Evolutionary conservation across 495 filamentous ascomycete genomes (phyloP).

Genomic region (Tirmania nivea): DNA sequence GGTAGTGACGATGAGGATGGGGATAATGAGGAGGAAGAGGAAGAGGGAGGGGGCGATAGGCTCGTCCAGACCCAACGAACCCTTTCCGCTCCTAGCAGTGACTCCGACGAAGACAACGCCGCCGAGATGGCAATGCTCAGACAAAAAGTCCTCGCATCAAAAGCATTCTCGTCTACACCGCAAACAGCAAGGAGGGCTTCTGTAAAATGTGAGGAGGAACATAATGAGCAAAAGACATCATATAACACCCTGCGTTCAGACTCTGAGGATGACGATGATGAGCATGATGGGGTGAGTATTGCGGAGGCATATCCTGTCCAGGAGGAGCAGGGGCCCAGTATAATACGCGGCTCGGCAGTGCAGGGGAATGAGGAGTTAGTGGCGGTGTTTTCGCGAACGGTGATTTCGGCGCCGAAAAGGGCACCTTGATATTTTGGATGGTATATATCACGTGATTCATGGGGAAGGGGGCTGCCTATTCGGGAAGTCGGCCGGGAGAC

Average conservation of each 20-base stretch:
- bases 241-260: background rate
- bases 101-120: conserved; percentile 58
- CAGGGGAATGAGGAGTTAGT: conserved; percentile 11
- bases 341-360: conserved; percentile 7
- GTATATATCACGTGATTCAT: too few relatives aligned
- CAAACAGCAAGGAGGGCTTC: background rate
- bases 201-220: background rate
- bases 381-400: conserved; percentile 40
- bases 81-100: conserved; percentile 38
- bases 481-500: too few relatives aligned
- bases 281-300: background rate
- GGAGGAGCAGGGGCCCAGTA: conserved; percentile 11
- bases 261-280: background rate
- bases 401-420: conserved; percentile 35
- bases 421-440: background rate
- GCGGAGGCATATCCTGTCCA: background rate
- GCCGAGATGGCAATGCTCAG: conserved; percentile 84
- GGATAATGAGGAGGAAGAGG: conserved; percentile 32
- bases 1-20: conserved; percentile 35
- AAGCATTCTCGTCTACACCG: conserved; percentile 37
- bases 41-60: conserved; percentile 24
- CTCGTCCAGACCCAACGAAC: conserved; percentile 19
- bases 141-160: conserved; percentile 62
- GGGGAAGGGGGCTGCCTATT: too few relatives aligned
- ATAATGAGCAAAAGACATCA: background rate